Evolutionary conservation across 345 rosid species (phyloP), one percentile per base, ranked within the genome.

Genomic region (Alliaria petiolata): DNA sequence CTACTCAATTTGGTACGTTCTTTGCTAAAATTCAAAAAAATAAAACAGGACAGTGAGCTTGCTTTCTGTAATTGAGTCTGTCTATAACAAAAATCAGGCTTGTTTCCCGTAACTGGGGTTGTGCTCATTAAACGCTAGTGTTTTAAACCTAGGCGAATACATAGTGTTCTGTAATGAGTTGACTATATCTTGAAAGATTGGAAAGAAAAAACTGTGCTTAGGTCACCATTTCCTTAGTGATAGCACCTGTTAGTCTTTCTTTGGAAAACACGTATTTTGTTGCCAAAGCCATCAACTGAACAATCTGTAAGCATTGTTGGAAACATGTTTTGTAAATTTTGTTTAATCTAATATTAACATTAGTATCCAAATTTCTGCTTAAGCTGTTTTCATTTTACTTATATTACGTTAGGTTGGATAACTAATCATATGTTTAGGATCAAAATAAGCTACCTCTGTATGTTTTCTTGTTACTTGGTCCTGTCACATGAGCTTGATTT

Each of bases 1-100:
- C 89, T 95, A 55, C 93, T 91, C 44, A 91, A 88, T 79, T 80
- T 95, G 96, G 98, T 91, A 88, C 35, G 71, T 36, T 34, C 46
- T 19, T 75, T 63, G 38, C 44, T 17, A 64, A 57, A 40, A 52
- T 55, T 38, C 49, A 43, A 22, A 36, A 62, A 40, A 62, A 11
- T 2, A 43, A 43, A 22, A 33, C 34, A 30, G 8, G 62, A 62
- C 19, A 34, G 19, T 6, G 15, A 14, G 39, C 65, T 45, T 58
- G 34, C 15, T 38, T 36, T 26, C 53, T 50, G 13, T 33, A 7
- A 36, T 46, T 50, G 26, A 31, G 69, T 62, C 36, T 28, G 53
- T 35, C 47, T 50, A 51, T 30, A 28, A 59, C 6, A 7, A 66
- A 66, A 35, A 51, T n/a, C 31, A 25, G 42, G 44, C 57, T 26